A percentile compares a stretch with the other conserved stretches of the same genome.
phyloP scores from a whole-genome alignment of 495 filamentous ascomycete species.

The Penicillium salamii region DNA sequence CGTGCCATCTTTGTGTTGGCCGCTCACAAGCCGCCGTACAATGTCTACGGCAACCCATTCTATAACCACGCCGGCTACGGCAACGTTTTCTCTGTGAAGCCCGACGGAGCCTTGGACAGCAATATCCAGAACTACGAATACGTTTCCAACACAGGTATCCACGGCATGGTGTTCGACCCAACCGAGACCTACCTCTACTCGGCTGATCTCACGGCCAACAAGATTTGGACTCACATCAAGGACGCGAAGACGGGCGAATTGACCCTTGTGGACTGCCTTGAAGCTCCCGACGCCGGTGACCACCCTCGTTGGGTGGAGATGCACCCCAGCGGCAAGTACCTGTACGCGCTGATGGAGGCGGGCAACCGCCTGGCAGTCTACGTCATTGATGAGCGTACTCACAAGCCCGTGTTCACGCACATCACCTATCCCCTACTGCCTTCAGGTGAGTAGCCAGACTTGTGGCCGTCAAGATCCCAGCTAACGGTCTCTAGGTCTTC shows the following conservation, averaged over 20 bases:
- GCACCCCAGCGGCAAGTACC: slow-evolving; percentile 68
- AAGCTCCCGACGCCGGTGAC: slow-evolving; percentile 67
- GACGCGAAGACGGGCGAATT: slow-evolving; percentile 58
- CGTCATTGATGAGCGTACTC: slow-evolving; percentile 70
- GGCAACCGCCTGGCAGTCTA: slow-evolving; percentile 79
- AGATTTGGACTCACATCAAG: slow-evolving; percentile 83
- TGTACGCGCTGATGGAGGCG: slow-evolving; percentile 84
- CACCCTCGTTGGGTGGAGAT: slow-evolving; percentile 85
- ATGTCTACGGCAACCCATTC: slow-evolving; percentile 83
- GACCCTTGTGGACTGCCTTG: slow-evolving; percentile 62
- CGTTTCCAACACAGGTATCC: slow-evolving; percentile 69
- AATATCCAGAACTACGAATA: slow-evolving; percentile 82
- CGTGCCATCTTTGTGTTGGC: slow-evolving; percentile 83
- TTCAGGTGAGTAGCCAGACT: slow-evolving; percentile 58
- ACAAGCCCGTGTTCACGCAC: slow-evolving; percentile 78
- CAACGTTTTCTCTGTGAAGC: slow-evolving; percentile 69
- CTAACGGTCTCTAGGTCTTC: slow-evolving; percentile 58
- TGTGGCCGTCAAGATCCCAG: no score
- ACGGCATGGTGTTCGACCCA: slow-evolving; percentile 86
- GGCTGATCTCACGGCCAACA: slow-evolving; percentile 79
- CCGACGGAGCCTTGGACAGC: slow-evolving; percentile 56
- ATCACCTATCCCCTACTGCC: slow-evolving; percentile 75
- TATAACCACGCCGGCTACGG: slow-evolving; percentile 79
- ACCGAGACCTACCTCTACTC: slow-evolving; percentile 83
- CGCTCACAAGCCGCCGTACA: slow-evolving; percentile 69